Conservation (phyloP, 129 eudicot species). For the Artemisia tridentata region DNA sequence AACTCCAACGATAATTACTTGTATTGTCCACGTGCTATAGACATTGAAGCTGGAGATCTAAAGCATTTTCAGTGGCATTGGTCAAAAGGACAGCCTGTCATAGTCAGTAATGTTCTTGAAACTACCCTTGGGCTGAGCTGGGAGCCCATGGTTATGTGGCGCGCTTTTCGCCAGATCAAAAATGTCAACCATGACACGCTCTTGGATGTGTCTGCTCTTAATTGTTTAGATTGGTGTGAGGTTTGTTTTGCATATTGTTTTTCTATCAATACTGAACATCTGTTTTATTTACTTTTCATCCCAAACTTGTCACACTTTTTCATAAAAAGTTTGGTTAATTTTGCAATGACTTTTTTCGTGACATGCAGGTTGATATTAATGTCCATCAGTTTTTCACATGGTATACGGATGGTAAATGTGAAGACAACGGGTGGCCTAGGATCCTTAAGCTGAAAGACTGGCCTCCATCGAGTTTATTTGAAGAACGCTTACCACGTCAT, state of each 20-base stretch:
- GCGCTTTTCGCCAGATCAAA: too few relatives aligned
- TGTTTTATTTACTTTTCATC: neutral
- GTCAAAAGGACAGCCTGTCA: constrained; percentile 38
- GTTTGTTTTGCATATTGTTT: constrained; percentile 30
- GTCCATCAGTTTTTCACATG: constrained; percentile 48
- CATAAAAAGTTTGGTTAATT: too few relatives aligned
- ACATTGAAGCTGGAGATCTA: neutral
- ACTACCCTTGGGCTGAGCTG: too few relatives aligned
- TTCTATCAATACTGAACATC: neutral
- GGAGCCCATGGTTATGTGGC: too few relatives aligned
- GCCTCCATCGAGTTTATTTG: constrained; percentile 66
- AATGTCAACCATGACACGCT: constrained; percentile 6
- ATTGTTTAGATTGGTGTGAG: constrained; percentile 82
- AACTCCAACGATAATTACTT: constrained; percentile 41
- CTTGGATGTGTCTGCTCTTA: constrained; percentile 12
- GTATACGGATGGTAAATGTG: constrained; percentile 38
- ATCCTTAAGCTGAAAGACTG: constrained; percentile 73
- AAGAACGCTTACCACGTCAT: constrained; percentile 77
- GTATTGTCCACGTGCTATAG: constrained; percentile 3
- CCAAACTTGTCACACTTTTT: too few relatives aligned
- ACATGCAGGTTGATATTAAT: constrained; percentile 56
- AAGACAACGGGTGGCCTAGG: constrained; percentile 41
- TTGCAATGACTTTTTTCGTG: too few relatives aligned
- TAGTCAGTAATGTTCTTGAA: too few relatives aligned
- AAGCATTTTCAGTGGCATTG: constrained; percentile 38